Evolutionary conservation across 495 filamentous ascomycete species (phyloP), one percentile per base, ranked within the genome.

Genomic region (Aspergillus cavernicola): DNA sequence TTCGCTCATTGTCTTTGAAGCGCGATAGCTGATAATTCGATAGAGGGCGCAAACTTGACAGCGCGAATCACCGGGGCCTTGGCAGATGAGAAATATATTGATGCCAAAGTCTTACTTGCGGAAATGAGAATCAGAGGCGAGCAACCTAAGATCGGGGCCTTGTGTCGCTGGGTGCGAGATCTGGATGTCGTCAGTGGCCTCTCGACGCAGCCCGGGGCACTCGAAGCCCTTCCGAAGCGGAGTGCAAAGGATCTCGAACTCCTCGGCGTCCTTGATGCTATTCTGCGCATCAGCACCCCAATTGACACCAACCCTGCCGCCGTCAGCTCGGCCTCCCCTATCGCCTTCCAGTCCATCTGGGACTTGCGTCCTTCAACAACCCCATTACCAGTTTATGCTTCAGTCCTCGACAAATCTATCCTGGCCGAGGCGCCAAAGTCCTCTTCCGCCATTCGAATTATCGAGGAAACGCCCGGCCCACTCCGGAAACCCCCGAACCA

Each of bases 151-250:
- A 72, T 72, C 29, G 69, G 69, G 49, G 67, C 69, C 5, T 57
- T 72, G 40, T 72, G 69, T 59, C 69, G 69, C 39, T 72, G 69
- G 69, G 69, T 70, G 3, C 66, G 69, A 47, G 69, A 72, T 45
- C 47, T 72, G 35, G 69, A 72, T 26, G 69, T 72, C 15, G 69
- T 72, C 35, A 72, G 69, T 41, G 69, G 69, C 19, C 63, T 72
- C 16, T 70, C 69, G 3, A 72, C 67, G 12, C 57, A 69, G 26
- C 69, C 66, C 6, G 60, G 55, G 35, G 35, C 35, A 18, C 35
- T 38, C n/a, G 33, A 56, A 20, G 45, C 40, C 24, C 43, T 61
- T 10, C 39, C 33, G 2, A 29, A 64, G 33, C 65, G 64, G 41
- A 72, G 56, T 50, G 10, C 57, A 18, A 62, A 55, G 26, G 65